Conservation (phyloP, 2,329 filamentous ascomycete genomes). For the Epichloe brachyelytri region DNA sequence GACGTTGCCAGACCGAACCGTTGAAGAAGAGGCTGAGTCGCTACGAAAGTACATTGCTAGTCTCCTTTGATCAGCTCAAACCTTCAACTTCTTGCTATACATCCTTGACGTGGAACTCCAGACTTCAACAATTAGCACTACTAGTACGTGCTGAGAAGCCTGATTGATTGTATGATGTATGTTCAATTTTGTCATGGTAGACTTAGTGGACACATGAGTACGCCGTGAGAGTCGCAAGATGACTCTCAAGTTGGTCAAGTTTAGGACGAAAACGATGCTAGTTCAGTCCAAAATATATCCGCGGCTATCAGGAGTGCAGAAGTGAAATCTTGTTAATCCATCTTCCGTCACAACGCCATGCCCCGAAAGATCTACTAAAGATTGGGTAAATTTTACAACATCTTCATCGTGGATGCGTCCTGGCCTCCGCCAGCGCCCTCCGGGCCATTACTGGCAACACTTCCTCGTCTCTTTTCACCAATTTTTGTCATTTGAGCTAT, state of each 20-base stretch:
- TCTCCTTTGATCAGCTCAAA: conserved; percentile 15
- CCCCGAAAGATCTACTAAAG: conserved; percentile 5
- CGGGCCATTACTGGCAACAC: conserved; percentile 23
- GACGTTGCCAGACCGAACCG: conserved; percentile 33
- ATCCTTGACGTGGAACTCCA: too few relatives aligned
- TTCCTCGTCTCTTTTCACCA: conserved; percentile 25
- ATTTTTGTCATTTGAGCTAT: conserved; percentile 35
- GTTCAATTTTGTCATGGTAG: too few relatives aligned
- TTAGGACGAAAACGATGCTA: too few relatives aligned
- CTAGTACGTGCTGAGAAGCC: too few relatives aligned
- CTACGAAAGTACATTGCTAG: conserved; percentile 31
- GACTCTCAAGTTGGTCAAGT: neutral
- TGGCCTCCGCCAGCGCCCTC: conserved; percentile 16
- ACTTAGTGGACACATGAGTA: too few relatives aligned
- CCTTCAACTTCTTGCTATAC: too few relatives aligned
- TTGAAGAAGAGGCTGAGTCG: conserved; percentile 37
- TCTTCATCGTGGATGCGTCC: conserved; percentile 23
- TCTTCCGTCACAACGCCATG: conserved; percentile 19
- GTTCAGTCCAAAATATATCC: too few relatives aligned
- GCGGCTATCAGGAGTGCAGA: neutral
- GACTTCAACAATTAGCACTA: too few relatives aligned
- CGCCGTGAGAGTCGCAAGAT: too few relatives aligned
- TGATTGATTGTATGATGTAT: too few relatives aligned
- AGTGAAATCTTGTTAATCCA: conserved; percentile 11
- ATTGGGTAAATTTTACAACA: conserved; percentile 15